Conservation (phyloP, 495 filamentous ascomycete species). For the Penicillium silybi region DNA sequence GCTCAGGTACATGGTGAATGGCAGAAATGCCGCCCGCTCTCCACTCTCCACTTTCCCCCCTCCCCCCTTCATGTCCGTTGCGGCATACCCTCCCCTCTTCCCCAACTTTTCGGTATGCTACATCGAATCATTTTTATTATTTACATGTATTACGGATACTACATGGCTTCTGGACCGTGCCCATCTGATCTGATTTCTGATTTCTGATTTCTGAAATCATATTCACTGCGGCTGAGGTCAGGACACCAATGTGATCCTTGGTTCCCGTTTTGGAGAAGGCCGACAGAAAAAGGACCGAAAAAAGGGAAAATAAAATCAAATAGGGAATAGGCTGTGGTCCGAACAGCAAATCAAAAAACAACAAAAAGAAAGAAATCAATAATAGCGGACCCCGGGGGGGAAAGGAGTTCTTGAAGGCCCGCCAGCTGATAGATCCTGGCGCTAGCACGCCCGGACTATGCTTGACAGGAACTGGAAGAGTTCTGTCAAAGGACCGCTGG, state of each 20-base stretch:
- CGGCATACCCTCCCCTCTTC: conserved; percentile 4
- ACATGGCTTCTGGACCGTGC: background rate
- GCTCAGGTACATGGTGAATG: conserved; percentile 25
- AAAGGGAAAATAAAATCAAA: background rate
- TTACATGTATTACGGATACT: background rate
- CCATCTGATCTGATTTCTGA: background rate
- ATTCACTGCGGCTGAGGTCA: background rate
- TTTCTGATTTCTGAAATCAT: background rate
- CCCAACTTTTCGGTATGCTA: conserved; percentile 5
- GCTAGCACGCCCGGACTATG: conserved; percentile 14
- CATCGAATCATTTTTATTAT: background rate
- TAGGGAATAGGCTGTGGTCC: background rate
- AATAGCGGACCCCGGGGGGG: conserved; percentile 8
- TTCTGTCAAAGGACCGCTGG: conserved; percentile 41
- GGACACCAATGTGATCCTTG: background rate
- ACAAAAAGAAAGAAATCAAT: conserved; percentile 4
- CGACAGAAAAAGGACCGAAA: background rate
- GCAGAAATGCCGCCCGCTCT: conserved; percentile 10
- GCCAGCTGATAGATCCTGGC: conserved; percentile 24
- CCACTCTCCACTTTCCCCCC: conserved; percentile 9
- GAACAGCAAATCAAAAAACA: conserved; percentile 5
- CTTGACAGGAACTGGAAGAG: conserved; percentile 28
- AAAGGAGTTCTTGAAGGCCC: conserved; percentile 18
- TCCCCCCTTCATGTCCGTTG: conserved; percentile 10
- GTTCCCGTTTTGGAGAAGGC: background rate